These are phyloP conservation scores for Scutellaria barbata DNA, from an alignment of 257 asterid species.

Conservation along the genomic window DNA sequence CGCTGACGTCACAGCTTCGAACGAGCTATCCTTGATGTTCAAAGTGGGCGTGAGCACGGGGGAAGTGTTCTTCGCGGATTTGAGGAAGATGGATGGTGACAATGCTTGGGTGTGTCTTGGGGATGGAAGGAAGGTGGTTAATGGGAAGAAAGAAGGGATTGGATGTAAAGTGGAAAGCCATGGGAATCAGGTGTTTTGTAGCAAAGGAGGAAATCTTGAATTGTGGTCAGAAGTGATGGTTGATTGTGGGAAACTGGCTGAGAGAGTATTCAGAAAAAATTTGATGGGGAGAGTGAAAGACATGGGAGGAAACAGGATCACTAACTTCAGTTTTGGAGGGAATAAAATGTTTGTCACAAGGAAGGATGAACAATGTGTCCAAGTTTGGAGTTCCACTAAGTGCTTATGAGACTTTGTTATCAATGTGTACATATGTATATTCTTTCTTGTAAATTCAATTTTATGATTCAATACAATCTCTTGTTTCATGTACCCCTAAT, in stretches of 20 bases:
- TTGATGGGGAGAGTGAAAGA: slow-evolving; percentile 76
- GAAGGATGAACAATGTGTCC: slow-evolving; percentile 72
- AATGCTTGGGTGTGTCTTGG: slow-evolving; percentile 76
- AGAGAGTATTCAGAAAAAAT: slow-evolving; percentile 75
- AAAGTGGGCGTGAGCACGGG: slow-evolving; percentile 90
- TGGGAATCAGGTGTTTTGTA: slow-evolving; percentile 85
- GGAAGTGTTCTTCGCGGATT: slow-evolving; percentile 68
- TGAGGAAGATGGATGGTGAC: slow-evolving; percentile 62
- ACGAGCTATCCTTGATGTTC: slow-evolving; percentile 54
- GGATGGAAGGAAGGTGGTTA: slow-evolving; percentile 55
- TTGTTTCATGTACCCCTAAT: too few species aligned
- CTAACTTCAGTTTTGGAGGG: slow-evolving; percentile 73
- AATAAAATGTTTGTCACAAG: slow-evolving; percentile 80
- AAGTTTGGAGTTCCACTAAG: slow-evolving; percentile 73
- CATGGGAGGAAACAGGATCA: slow-evolving; percentile 62
- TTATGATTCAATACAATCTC: too few species aligned
- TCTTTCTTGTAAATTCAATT: not conserved
- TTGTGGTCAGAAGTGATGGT: slow-evolving; percentile 81
- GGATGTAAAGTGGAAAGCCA: slow-evolving; percentile 74
- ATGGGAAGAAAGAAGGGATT: slow-evolving; percentile 83
- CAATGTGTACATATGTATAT: slow-evolving; percentile 6
- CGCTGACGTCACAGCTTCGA: slow-evolving; percentile 72
- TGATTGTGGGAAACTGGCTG: slow-evolving; percentile 41
- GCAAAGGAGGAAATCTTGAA: slow-evolving; percentile 75
- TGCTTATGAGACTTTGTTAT: slow-evolving; percentile 35